Evolutionary conservation across 2,329 filamentous ascomycete species (phyloP), one percentile per base, ranked within the genome.

Genomic region (Pseudocercospora macadamiae): DNA sequence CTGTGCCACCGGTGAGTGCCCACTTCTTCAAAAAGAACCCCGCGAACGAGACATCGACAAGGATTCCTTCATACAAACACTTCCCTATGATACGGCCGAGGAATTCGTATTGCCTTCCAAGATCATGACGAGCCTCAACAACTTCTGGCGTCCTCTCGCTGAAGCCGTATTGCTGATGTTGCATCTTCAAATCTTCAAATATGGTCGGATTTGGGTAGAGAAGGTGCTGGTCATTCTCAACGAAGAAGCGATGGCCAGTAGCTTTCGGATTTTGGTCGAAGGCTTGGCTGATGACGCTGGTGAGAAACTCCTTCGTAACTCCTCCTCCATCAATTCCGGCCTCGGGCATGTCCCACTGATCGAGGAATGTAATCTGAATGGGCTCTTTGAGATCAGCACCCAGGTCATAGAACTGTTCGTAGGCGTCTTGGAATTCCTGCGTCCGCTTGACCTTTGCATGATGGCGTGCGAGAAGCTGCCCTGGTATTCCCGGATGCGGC

Each of bases 11-110:
- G 9, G 89, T 87, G 54, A 93, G 83, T 2, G 92, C 86, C 95
- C 95, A 99, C 73, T 97, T 97, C 60, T 96, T 84, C 5, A 99
- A 83, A 77, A 99, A 99, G 78, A 99, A 99, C 0, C 90, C 88
- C 1, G 93, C 93, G 78, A 99, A 99, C 51, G 86, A 86, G 60
- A 97, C 88, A 74, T 99, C 93, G 47, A 97, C 88, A 2, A 99
- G 82, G 44, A 99, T 97, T 0, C 93, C 93, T 77, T 99, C 95
- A 71, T 99, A 99, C 70, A 99, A 81, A 75, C 95, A 99, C 73
- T 99, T 99, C 9, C 95, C 95, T 23, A 99, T 88, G 25, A 99
- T 85, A 3, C 95, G 89, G 1, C 95, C 95, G 0, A 97, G 80
- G 66, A 99, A 99, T 70, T 97, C 93, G 71, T 91, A 97, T 12